phyloP scores from a whole-genome alignment of 2,329 filamentous ascomycete species.

The Stachybotrys elegans region DNA sequence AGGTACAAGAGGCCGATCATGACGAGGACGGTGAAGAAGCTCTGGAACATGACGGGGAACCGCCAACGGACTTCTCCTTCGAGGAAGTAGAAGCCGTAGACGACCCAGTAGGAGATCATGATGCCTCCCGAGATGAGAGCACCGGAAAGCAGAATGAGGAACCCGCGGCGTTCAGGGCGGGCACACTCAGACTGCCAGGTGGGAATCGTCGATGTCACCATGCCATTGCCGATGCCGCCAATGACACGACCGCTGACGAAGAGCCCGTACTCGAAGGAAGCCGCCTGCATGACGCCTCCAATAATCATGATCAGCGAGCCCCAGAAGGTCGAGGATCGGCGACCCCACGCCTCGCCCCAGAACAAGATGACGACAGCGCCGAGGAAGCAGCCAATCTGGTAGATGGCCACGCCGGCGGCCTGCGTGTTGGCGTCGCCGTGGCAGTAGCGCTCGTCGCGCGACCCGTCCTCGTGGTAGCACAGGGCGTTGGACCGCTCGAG shows the following conservation, averaged over 20 bases:
- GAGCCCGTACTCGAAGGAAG: conserved; percentile 17
- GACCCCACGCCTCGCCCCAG: conserved; percentile 23
- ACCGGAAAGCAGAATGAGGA: conserved; percentile 20
- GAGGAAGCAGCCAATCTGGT: conserved; percentile 22
- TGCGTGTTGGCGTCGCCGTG: conserved; percentile 21
- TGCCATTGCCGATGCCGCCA: conserved; percentile 21
- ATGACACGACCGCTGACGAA: conserved; percentile 18
- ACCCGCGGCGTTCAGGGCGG: conserved; percentile 19
- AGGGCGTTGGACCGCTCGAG: conserved; percentile 16
- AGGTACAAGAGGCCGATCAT: conserved; percentile 51
- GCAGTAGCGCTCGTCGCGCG: conserved; percentile 11
- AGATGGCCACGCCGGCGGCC: conserved; percentile 21
- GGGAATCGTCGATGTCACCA: conserved; percentile 22
- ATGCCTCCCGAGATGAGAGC: conserved; percentile 23
- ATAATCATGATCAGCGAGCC: conserved; percentile 24
- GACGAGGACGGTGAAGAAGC: conserved; percentile 33
- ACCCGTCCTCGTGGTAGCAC: conserved; percentile 17
- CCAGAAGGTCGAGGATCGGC: conserved; percentile 26
- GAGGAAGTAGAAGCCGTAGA: conserved; percentile 25
- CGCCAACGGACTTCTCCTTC: conserved; percentile 25
- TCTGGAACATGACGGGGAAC: conserved; percentile 25
- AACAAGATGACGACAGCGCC: conserved; percentile 22
- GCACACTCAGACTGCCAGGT: conserved; percentile 24
- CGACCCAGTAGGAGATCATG: conserved; percentile 26
- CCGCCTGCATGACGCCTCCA: conserved; percentile 19